Evolutionary conservation across 1,284 basidiomycete species (phyloP).

Genomic region (Phaffia rhodozyma): DNA sequence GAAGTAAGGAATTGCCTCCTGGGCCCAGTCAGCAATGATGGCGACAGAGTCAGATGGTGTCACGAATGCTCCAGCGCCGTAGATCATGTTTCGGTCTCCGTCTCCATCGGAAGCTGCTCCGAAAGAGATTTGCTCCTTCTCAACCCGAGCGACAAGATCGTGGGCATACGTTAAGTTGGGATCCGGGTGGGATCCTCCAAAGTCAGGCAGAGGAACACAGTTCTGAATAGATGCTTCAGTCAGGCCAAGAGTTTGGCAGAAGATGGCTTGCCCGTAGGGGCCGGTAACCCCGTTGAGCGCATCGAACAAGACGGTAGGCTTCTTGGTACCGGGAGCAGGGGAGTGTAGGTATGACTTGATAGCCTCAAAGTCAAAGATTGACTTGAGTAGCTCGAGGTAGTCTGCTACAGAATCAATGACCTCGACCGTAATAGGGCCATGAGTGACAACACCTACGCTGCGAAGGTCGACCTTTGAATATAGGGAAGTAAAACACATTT

Average conservation of each 20-base stretch:
- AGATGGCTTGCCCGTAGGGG: slow-evolving; percentile 83
- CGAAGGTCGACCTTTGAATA: slow-evolving; percentile 62
- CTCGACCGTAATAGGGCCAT: slow-evolving; percentile 71
- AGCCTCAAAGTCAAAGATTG: slow-evolving; percentile 87
- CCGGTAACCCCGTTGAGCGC: slow-evolving; percentile 85
- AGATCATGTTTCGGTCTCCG: slow-evolving; percentile 99
- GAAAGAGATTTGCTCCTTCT: slow-evolving; percentile 74
- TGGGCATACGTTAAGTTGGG: slow-evolving; percentile 98
- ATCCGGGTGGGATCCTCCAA: slow-evolving; percentile 94
- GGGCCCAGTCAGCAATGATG: slow-evolving; percentile 93
- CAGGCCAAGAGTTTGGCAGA: slow-evolving; percentile 74
- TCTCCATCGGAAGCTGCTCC: slow-evolving; percentile 96
- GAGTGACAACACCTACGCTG: slow-evolving; percentile 64
- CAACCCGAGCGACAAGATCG: slow-evolving; percentile 82
- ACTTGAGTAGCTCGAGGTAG: slow-evolving; percentile 71
- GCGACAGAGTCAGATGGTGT: slow-evolving; percentile 96
- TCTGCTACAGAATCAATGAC: slow-evolving; percentile 91
- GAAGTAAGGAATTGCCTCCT: slow-evolving; percentile 93
- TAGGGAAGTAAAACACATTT: slow-evolving; percentile 7
- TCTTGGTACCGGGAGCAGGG: slow-evolving; percentile 40
- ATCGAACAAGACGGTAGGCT: slow-evolving; percentile 87
- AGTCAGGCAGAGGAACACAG: slow-evolving; percentile 80
- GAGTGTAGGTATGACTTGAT: slow-evolving; percentile 81
- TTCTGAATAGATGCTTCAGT: slow-evolving; percentile 76
- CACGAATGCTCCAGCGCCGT: slow-evolving; percentile 94